Evolutionary conservation across 176 grass and related monocot genomes (phyloP).

Genomic region (Raddia distichophylla): DNA sequence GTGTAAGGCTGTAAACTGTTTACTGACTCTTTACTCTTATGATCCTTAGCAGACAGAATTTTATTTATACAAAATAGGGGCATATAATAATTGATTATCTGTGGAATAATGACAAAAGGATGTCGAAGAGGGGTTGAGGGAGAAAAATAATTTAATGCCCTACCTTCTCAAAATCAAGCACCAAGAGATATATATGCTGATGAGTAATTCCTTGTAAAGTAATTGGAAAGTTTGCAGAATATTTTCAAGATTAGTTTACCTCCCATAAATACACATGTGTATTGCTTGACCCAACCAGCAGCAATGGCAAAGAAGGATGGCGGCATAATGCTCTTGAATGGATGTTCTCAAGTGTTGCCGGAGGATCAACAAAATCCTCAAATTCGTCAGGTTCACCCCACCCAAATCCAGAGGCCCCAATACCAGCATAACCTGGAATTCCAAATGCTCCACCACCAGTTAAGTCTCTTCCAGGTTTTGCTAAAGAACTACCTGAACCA

Average conservation of each 20-base stretch:
- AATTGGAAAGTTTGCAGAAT: slow-evolving; percentile 8
- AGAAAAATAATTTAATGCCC: slow-evolving; percentile 37
- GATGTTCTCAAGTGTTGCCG: slow-evolving; percentile 64
- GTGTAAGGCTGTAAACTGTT: slow-evolving; percentile 19
- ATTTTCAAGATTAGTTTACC: slow-evolving; percentile 34
- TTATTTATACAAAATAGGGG: neutral
- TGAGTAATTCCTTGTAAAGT: neutral
- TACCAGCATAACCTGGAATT: slow-evolving; percentile 96
- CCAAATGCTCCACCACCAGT: slow-evolving; percentile 96
- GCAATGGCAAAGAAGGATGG: slow-evolving; percentile 54
- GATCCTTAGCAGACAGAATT: slow-evolving; percentile 18
- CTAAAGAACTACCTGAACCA: slow-evolving; percentile 65
- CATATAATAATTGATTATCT: slow-evolving; percentile 21
- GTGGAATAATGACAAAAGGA: slow-evolving; percentile 13
- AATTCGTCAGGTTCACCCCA: slow-evolving; percentile 58
- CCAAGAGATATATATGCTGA: slow-evolving; percentile 22
- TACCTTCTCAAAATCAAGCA: slow-evolving; percentile 43
- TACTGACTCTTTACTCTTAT: neutral
- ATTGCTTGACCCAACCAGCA: slow-evolving; percentile 62
- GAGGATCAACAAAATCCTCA: slow-evolving; percentile 60
- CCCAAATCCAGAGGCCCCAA: slow-evolving; percentile 60
- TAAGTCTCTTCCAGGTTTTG: slow-evolving; percentile 80
- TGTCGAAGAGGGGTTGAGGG: neutral
- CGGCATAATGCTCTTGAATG: slow-evolving; percentile 57
- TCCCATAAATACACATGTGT: slow-evolving; percentile 62